phyloP scores from a whole-genome alignment of 1,284 basidiomycete genomes.

The Ceraceosorus guamensis region DNA sequence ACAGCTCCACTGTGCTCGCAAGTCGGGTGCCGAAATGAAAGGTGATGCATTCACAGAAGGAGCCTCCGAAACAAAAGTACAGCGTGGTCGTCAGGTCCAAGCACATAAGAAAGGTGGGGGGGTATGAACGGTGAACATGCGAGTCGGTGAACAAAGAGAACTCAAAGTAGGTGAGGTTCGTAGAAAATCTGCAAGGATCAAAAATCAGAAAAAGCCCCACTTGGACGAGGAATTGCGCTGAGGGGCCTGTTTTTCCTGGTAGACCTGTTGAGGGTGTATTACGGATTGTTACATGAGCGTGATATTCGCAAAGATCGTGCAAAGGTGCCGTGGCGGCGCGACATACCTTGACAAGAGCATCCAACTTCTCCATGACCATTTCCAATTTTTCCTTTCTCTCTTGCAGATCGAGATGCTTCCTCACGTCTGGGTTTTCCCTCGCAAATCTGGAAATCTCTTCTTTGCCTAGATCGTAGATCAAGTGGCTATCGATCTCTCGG shows the following conservation, averaged over 20 bases:
- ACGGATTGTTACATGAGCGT: no score
- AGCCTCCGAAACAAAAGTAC: no score
- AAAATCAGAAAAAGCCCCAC: slow-evolving; percentile 36
- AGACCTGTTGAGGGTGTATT: no score
- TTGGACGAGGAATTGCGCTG: slow-evolving; percentile 14
- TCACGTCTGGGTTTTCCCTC: slow-evolving; percentile 80
- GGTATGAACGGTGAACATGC: not conserved
- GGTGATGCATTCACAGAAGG: no score
- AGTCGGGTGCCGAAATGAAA: no score
- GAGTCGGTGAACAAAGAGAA: not conserved
- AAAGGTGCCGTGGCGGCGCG: no score
- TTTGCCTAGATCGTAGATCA: slow-evolving; percentile 84
- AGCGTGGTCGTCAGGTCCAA: no score
- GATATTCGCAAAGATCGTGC: no score
- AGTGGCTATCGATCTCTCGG: slow-evolving; percentile 87
- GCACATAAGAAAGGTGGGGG: not conserved
- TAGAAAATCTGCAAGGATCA: not conserved
- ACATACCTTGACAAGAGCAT: slow-evolving; percentile 46
- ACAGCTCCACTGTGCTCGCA: no score
- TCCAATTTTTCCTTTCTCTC: slow-evolving; percentile 89
- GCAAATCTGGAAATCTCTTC: slow-evolving; percentile 81
- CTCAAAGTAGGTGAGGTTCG: not conserved
- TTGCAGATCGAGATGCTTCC: slow-evolving; percentile 85
- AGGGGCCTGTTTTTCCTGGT: slow-evolving; percentile 39
- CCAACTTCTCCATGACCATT: slow-evolving; percentile 47